Evolutionary conservation across 176 grass and related monocot genomes (phyloP), one percentile per base, ranked within the genome.

Genomic region (Raddia guianensis): DNA sequence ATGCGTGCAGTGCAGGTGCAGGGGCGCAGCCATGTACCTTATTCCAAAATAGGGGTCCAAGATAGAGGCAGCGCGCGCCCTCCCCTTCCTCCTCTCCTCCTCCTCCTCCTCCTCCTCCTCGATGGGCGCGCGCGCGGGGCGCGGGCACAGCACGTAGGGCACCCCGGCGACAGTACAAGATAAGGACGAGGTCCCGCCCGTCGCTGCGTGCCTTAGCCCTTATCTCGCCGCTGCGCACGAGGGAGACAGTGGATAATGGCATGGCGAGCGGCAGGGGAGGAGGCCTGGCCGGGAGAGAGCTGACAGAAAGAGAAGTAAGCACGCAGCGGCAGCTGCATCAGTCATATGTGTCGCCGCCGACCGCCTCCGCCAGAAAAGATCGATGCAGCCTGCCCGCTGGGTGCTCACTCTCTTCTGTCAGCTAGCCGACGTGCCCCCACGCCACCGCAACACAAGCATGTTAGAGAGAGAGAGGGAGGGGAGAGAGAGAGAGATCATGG

Each of bases 381-480:
- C 68, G 79, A 71, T 83, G 73, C 80, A 78, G 74, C 83, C 66
- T 87, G 58, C 21, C 80, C 57, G 58, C 74, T 83, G 59, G 78
- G 86, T 88, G 86, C 86, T 83, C 86, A 88, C 86, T 88, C 86
- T 88, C 86, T 83, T 83, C 86, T 87, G 67, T 87, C 86, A 87
- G 37, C 81, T 54, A 35, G 78, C 85, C 84, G 27, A 27, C 27
- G 75, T 75, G 4, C 9, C 57, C 4, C 21, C 27, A 9, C 37
- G 37, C 42, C 74, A 9, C 52, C 50, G 13, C 20, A 70, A 54
- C 69, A 63, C 11, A 87, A 63, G 14, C 48, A 12, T 5, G 58
- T 53, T 40, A 47, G 19, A 16, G 2, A 16, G 16, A 54, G 2
- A 21, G 7, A 6, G 58, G 7, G 8, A 37, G 6, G 5, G 21